Evolutionary conservation across 169 alveolate genomes (phyloP).

Genomic region (Plasmodium sp.): DNA sequence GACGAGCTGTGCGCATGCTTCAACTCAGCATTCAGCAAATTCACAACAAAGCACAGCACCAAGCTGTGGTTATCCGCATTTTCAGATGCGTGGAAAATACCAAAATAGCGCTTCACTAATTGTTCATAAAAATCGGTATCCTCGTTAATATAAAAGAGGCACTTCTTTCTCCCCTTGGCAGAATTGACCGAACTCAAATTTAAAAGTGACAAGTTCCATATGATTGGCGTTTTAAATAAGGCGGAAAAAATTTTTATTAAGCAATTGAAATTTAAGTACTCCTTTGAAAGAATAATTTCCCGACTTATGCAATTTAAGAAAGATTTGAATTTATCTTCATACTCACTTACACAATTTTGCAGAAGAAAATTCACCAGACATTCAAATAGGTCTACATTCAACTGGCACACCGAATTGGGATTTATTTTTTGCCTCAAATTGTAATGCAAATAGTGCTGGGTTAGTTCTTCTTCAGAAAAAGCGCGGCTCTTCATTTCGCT

Average conservation of each 20-base stretch:
- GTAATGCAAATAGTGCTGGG: background rate
- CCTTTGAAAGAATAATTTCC: constrained; percentile 45
- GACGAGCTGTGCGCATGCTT: background rate
- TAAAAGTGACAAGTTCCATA: constrained; percentile 42
- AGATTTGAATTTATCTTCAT: constrained; percentile 11
- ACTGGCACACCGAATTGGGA: constrained; percentile 10
- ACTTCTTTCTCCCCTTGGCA: background rate
- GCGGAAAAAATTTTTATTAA: constrained; percentile 38
- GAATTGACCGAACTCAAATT: background rate
- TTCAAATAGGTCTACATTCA: constrained; percentile 57
- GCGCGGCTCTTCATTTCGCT: background rate
- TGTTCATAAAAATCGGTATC: constrained; percentile 49
- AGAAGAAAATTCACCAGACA: constrained; percentile 22
- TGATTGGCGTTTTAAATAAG: constrained; percentile 39
- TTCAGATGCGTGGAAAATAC: constrained; percentile 12
- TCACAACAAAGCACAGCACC: constrained; percentile 19
- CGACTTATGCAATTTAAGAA: constrained; percentile 41
- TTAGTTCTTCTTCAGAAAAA: background rate
- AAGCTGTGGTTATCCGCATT: constrained; percentile 29
- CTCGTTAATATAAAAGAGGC: constrained; percentile 43
- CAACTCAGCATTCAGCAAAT: background rate
- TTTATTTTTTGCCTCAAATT: constrained; percentile 2
- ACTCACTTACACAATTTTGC: constrained; percentile 32
- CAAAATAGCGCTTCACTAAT: constrained; percentile 23
- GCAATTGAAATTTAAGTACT: constrained; percentile 35